A percentile compares a stretch with the other conserved stretches of the same genome.
Conservation (phyloP, 208 protist species). For the Leishmania mexicana region DNA sequence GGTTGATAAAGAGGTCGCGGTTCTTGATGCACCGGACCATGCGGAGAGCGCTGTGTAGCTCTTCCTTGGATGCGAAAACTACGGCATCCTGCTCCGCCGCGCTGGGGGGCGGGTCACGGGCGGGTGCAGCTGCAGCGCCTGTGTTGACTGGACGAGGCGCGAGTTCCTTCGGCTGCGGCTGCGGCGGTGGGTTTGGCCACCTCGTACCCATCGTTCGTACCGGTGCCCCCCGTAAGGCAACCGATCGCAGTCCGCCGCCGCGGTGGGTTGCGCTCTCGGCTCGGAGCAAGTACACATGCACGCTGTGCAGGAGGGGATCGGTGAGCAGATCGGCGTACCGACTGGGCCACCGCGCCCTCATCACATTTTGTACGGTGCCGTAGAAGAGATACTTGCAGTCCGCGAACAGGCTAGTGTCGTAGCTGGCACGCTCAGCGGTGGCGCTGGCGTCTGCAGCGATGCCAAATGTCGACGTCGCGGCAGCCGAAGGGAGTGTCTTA, state of each 20-base stretch:
- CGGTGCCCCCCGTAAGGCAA: neutral
- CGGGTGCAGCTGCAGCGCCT: neutral
- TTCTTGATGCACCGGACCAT: slow-evolving; percentile 35
- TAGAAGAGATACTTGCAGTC: slow-evolving; percentile 27
- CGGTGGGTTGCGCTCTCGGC: slow-evolving; percentile 18
- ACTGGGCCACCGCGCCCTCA: slow-evolving; percentile 15
- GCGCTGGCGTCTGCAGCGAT: neutral
- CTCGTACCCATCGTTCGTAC: neutral
- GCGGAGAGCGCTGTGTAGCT: slow-evolving; percentile 41
- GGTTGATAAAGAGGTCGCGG: slow-evolving; percentile 32
- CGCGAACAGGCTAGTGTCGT: slow-evolving; percentile 9
- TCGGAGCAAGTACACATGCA: slow-evolving; percentile 37
- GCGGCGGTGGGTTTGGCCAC: slow-evolving; percentile 2
- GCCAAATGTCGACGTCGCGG: neutral
- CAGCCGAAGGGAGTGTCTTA: neutral
- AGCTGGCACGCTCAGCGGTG: slow-evolving; percentile 7
- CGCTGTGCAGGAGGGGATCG: slow-evolving; percentile 29
- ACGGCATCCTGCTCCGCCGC: slow-evolving; percentile 16
- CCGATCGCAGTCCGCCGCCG: slow-evolving; percentile 1
- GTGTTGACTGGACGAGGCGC: neutral
- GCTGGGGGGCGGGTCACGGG: neutral
- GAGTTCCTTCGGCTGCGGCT: neutral
- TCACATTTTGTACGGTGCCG: slow-evolving; percentile 15
- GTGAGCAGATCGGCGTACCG: slow-evolving; percentile 14
- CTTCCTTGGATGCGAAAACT: slow-evolving; percentile 22